These are phyloP conservation scores for Phialocephala sp. DNA, from an alignment of 2,329 filamentous ascomycete species.

Conservation along the genomic window DNA sequence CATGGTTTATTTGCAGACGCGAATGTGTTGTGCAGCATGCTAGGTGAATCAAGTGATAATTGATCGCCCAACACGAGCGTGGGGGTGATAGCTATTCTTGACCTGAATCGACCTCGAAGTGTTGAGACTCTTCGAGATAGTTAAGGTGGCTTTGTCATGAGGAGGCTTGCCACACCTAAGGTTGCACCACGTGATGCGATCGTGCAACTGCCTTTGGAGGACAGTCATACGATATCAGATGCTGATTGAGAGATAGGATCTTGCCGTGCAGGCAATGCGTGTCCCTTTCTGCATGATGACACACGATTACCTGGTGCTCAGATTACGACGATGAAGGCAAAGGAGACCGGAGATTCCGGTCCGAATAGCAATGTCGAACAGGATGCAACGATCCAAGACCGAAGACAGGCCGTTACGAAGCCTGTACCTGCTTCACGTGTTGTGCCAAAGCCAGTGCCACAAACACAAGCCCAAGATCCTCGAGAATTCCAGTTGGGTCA, in stretches of 20 bases:
- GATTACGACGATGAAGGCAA: constrained; percentile 20
- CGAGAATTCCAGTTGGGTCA: constrained; percentile 78
- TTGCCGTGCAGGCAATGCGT: constrained; percentile 57
- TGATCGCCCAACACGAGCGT: constrained; percentile 31
- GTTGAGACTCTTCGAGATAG: constrained; percentile 21
- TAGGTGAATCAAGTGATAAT: constrained; percentile 39
- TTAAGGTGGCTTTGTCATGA: constrained; percentile 30
- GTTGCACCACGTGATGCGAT: constrained; percentile 38
- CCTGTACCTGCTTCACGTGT: constrained; percentile 51
- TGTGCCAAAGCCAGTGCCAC: constrained; percentile 69
- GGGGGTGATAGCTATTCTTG: constrained; percentile 25
- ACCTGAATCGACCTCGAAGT: constrained; percentile 18
- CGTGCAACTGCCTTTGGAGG: constrained; percentile 23
- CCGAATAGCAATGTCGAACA: constrained; percentile 24
- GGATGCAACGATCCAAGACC: constrained; percentile 38
- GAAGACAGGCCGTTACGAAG: constrained; percentile 42
- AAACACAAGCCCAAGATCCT: constrained; percentile 68
- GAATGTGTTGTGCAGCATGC: constrained; percentile 40
- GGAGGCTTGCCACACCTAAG: constrained; percentile 20
- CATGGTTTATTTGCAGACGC: constrained; percentile 32
- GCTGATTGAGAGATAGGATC: constrained; percentile 46
- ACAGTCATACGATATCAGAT: constrained; percentile 26
- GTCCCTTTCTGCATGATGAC: constrained; percentile 55
- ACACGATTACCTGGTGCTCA: constrained; percentile 31
- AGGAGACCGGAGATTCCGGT: constrained; percentile 23